Conservation (phyloP, 192 early-diverging fungal species). For the Podila verticillata region DNA sequence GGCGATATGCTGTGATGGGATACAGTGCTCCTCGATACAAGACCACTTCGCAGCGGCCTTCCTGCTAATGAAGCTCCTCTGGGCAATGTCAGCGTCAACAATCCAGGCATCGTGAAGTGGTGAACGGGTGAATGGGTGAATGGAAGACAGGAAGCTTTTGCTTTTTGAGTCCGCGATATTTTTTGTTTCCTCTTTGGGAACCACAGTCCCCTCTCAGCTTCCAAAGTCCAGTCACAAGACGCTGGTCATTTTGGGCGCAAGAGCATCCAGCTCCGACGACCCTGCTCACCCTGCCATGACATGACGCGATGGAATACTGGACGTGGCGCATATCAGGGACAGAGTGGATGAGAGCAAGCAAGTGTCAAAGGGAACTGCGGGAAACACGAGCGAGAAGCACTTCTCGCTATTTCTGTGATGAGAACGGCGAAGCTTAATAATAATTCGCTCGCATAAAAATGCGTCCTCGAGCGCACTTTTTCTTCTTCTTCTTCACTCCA, state of each 20-base stretch:
- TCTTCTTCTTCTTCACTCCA: background rate
- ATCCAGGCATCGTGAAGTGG: background rate
- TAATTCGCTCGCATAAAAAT: too few species aligned
- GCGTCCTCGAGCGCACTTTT: background rate
- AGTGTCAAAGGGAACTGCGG: too few species aligned
- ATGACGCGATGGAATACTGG: too few species aligned
- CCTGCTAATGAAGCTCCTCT: background rate
- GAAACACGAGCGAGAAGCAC: too few species aligned
- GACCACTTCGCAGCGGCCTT: background rate
- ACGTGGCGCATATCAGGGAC: too few species aligned
- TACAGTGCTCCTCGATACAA: background rate
- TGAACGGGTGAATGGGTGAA: background rate
- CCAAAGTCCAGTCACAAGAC: background rate
- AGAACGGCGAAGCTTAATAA: too few species aligned
- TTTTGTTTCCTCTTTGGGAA: background rate
- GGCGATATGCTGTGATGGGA: background rate
- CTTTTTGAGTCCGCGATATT: background rate
- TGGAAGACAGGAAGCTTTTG: background rate
- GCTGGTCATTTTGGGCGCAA: too few species aligned
- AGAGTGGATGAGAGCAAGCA: too few species aligned
- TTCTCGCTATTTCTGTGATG: too few species aligned
- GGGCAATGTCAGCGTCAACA: slow-evolving; percentile 1
- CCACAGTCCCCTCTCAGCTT: background rate
- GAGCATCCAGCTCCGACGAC: too few species aligned
- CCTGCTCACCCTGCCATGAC: too few species aligned